Evolutionary conservation across 768 basidiomycete genomes (phyloP), one percentile per base, ranked within the genome.

Genomic region (Dacryopinax primogenitus): DNA sequence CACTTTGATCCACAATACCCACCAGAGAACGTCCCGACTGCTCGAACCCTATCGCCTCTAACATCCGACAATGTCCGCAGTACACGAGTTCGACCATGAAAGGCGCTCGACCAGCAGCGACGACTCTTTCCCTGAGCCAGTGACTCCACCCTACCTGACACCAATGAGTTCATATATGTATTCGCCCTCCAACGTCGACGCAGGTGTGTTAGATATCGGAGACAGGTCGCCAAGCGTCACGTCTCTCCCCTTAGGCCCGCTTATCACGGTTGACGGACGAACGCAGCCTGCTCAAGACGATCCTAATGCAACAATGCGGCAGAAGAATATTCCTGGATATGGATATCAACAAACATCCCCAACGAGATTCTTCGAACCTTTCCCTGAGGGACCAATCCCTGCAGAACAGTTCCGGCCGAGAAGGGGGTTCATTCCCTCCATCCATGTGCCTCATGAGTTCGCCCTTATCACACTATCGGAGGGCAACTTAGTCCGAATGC

Each of bases 331-430:
- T 3, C 3, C 3, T 6, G 51, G 51, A 23, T 13, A 58, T 58
- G 37, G 37, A 39, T 30, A 26, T 6, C 26, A 58, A 11, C 51
- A 58, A 30, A 32, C 26, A 23, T 58, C 51, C 15, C 51, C 51
- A 3, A 28, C 51, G 9, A 26, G 51, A 15, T 58, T 58, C 30
- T 58, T 28, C 30, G 51, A 58, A 30, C 51, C 51, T 30, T 58
- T 58, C 51, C 51, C 51, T 3, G 51, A 58, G 26, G 51, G 51
- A 15, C 51, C 51, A 21, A 58, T 58, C 30, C 51, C 51, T 7
- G 51, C 51, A 30, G 13, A 58, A 4, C 51, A 58, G 51, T 58
- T 58, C 51, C 51, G 51, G 4, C 51, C 51, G 51, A 58, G 51
- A 30, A 58, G 51, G 51, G 51, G 32, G 51, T 58, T 58, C 51